phyloP scores from a whole-genome alignment of 1,284 basidiomycete species.

The Heterobasidion parviporum region DNA sequence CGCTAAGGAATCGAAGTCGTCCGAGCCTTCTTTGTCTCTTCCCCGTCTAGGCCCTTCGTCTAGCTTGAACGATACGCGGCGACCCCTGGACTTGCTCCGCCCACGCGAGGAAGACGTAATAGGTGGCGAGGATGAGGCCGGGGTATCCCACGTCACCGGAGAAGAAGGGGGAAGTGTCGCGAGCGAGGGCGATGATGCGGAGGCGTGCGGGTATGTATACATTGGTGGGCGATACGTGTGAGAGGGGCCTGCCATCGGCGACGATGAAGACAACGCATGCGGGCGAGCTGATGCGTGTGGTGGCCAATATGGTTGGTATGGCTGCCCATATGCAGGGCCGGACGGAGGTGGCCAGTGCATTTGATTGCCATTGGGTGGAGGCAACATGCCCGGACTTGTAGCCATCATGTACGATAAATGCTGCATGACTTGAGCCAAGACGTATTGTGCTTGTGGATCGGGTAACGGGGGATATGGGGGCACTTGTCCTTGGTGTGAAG shows the following conservation, averaged over 20 bases:
- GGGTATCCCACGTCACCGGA: not conserved
- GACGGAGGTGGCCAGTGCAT: not conserved
- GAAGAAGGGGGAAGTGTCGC: not conserved
- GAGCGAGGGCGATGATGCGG: not conserved
- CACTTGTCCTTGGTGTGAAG: no score
- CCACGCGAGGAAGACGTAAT: conserved; percentile 5
- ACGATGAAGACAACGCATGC: not conserved
- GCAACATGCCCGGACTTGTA: conserved; percentile 1
- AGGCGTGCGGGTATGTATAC: not conserved
- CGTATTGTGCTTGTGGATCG: conserved; percentile 22
- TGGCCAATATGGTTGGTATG: not conserved
- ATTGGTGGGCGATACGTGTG: no score
- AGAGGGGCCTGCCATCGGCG: not conserved
- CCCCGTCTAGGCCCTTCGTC: no score
- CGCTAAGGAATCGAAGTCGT: no score
- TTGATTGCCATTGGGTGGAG: not conserved
- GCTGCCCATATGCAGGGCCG: not conserved
- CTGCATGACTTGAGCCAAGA: conserved; percentile 27
- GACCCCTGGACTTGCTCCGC: conserved; percentile 19
- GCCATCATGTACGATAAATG: conserved; percentile 22
- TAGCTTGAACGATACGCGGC: conserved; percentile 22
- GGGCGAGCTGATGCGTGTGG: not conserved
- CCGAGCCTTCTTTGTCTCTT: no score
- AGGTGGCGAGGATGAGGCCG: not conserved
- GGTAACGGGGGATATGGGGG: no score